Evolutionary conservation across 1,139 yeast species (phyloP).

Genomic region (Lodderomyces beijingensis): DNA sequence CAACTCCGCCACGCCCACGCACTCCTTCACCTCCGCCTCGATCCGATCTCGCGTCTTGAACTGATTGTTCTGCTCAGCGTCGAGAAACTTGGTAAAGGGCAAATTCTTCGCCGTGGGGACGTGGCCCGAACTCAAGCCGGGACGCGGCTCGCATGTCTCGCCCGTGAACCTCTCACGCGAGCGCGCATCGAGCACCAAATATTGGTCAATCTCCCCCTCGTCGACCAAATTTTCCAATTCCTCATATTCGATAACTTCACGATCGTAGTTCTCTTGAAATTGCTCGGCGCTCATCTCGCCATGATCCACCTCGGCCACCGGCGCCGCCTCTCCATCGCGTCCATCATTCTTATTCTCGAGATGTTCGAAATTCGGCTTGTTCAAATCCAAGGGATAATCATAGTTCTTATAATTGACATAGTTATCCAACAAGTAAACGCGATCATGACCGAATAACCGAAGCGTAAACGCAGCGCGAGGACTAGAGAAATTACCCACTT

Average conservation of each 20-base stretch:
- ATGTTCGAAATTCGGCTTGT: not conserved
- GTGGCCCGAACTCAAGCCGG: conserved; percentile 86
- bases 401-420: conserved; percentile 46
- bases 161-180: conserved; percentile 74
- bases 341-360: conserved; percentile 15
- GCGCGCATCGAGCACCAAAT: conserved; percentile 75
- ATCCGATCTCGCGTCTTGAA: conserved; percentile 50
- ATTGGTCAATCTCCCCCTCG: conserved; percentile 43
- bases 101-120: conserved; percentile 75
- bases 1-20: conserved; percentile 27
- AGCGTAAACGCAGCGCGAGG: conserved; percentile 94
- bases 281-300: conserved; percentile 12
- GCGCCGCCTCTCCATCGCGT: conserved; percentile 8
- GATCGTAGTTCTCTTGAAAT: conserved; percentile 28
- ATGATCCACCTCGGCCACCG: conserved; percentile 9
- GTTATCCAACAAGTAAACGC: conserved; percentile 66
- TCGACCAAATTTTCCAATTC: conserved; percentile 56
- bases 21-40: conserved; percentile 36
- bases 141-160: conserved; percentile 77
- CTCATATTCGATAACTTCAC: conserved; percentile 59
- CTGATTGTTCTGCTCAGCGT: conserved; percentile 33
- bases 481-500: conserved; percentile 75
- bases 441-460: conserved; percentile 67
- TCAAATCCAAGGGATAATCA: conserved; percentile 21
- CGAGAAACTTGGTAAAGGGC: conserved; percentile 64